phyloP scores from a whole-genome alignment of 805 yeast species.

The Kazachstania viticola region DNA sequence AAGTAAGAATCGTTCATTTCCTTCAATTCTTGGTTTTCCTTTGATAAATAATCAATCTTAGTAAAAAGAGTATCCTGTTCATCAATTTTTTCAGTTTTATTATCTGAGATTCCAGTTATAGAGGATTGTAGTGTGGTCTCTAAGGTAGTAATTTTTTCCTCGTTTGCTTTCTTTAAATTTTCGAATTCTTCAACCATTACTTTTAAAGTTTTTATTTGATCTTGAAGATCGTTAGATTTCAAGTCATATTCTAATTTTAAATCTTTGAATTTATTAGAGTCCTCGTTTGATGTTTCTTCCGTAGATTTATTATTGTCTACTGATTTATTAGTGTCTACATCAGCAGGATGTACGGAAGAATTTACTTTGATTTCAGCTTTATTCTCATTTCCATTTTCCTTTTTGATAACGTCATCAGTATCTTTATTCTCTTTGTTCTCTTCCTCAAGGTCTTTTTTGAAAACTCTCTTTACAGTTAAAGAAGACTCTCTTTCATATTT shows the following conservation, averaged over 20 bases:
- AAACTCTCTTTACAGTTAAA: conserved; percentile 22
- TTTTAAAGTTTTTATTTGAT: conserved; percentile 16
- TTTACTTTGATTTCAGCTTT: background rate
- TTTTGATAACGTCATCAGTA: background rate
- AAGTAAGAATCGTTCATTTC: conserved; percentile 17
- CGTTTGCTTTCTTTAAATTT: conserved; percentile 11
- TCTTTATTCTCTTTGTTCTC: background rate
- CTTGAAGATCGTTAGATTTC: conserved; percentile 15
- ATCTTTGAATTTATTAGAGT: conserved; percentile 1
- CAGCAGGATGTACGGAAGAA: too few species aligned
- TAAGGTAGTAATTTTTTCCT: conserved; percentile 13
- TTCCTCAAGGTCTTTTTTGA: conserved; percentile 12
- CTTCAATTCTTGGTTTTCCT: conserved; percentile 16
- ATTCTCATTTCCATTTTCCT: background rate
- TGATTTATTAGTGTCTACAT: background rate
- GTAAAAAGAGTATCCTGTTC: conserved; percentile 8
- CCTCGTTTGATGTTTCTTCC: background rate
- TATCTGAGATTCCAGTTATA: conserved; percentile 3
- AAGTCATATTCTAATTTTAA: conserved; percentile 8
- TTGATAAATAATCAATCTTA: conserved; percentile 11
- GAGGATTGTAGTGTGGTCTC: conserved; percentile 14
- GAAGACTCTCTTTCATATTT: conserved; percentile 25
- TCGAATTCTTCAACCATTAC: conserved; percentile 15
- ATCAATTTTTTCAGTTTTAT: background rate
- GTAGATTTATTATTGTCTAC: too few species aligned